Percentiles rank a stretch among this genome's conserved stretches.
phyloP scores from a whole-genome alignment of 495 filamentous ascomycete species.

The Thermothielavioides terrestris region DNA sequence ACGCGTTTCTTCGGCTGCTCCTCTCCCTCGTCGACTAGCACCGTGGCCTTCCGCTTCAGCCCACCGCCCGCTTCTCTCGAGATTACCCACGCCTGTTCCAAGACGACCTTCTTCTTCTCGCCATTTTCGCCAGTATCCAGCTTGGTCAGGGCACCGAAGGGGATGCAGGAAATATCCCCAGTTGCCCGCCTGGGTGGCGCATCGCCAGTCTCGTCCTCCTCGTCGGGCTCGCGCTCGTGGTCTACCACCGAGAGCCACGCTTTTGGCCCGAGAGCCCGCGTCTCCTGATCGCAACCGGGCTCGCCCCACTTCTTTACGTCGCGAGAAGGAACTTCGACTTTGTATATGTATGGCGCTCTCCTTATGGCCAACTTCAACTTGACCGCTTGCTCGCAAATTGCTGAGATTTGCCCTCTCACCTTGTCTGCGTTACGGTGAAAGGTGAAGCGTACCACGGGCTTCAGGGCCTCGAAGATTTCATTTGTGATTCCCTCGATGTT shows the following conservation, averaged over 20 bases:
- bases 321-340: slow-evolving; percentile 5
- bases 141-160: slow-evolving; percentile 11
- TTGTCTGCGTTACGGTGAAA: background rate
- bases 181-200: background rate
- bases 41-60: background rate
- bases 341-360: background rate
- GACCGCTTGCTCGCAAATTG: slow-evolving; percentile 10
- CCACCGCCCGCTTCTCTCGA: background rate
- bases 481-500: background rate
- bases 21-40: background rate
- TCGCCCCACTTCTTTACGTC: slow-evolving; percentile 6
- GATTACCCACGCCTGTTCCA: slow-evolving; percentile 6
- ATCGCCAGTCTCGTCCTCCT: background rate
- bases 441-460: background rate
- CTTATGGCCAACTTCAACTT: slow-evolving; percentile 10
- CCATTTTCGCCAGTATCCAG: background rate
- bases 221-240: background rate
- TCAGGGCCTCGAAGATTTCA: slow-evolving; percentile 1
- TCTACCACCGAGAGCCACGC: background rate
- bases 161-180: background rate
- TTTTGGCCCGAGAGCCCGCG: background rate
- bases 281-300: background rate
- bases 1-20: background rate
- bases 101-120: background rate
- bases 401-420: background rate